These are phyloP conservation scores for Auriscalpium vulgare DNA, from an alignment of 768 basidiomycete genomes.

Conservation along the genomic window DNA sequence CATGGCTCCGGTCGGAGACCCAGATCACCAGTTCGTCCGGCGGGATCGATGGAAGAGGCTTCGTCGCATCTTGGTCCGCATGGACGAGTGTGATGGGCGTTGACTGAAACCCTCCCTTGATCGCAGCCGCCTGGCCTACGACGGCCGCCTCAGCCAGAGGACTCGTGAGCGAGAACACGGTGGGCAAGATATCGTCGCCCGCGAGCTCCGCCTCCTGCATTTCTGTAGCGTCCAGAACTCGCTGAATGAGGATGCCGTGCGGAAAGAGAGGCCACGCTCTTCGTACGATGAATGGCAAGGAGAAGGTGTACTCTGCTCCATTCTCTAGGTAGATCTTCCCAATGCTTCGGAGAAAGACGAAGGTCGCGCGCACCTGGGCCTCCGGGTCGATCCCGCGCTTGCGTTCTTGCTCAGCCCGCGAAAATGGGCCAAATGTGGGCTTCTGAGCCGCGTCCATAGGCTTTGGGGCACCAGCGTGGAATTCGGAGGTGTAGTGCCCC, in stretches of 20 bases:
- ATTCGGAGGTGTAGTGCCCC: conserved; percentile 22
- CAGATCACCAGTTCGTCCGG: conserved; percentile 61
- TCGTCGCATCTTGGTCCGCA: conserved; percentile 39
- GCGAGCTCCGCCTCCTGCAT: conserved; percentile 55
- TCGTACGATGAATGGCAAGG: conserved; percentile 73
- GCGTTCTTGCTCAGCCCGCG: conserved; percentile 20
- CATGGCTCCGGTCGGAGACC: conserved; percentile 38
- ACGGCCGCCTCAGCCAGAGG: conserved; percentile 69
- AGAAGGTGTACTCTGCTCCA: conserved; percentile 69
- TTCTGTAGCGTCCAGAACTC: conserved; percentile 61
- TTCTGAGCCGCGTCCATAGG: conserved; percentile 19
- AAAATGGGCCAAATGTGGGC: conserved; percentile 35
- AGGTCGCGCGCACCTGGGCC: conserved; percentile 49
- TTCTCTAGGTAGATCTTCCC: conserved; percentile 65
- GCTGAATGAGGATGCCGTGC: conserved; percentile 73
- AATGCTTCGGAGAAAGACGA: conserved; percentile 70
- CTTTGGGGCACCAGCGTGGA: conserved; percentile 17
- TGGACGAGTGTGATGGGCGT: conserved; percentile 15
- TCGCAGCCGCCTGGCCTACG: conserved; percentile 59
- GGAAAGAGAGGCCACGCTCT: conserved; percentile 74
- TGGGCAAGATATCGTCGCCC: conserved; percentile 65
- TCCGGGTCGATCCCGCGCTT: conserved; percentile 33
- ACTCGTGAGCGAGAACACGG: conserved; percentile 71
- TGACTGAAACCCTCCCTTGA: conserved; percentile 38
- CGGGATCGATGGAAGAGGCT: conserved; percentile 46